Base-by-base conservation (phyloP, 2,329 filamentous ascomycete species). In the Fusarium tupiense region DNA sequence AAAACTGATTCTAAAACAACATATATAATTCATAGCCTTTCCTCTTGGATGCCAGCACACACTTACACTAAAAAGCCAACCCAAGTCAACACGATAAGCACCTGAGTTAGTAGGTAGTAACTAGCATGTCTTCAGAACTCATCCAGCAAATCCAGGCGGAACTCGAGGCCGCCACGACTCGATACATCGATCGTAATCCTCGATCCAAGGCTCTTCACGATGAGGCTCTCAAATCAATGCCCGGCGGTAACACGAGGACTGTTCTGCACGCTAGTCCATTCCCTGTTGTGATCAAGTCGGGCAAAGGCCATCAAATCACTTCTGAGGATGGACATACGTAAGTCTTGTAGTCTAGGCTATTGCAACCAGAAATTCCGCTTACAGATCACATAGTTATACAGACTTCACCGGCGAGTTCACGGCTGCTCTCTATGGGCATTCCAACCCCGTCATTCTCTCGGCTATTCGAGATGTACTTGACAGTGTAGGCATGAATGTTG, bases 361-460 rank as follows among this genome's bases (percentile, higher is more conserved):
- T 38, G 11, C n/a, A 29, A 26, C 26, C 29, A 9, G 16, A 3
- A 20, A 19, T 7, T 13, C 12, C 13, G 17, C 61, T 71, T 24
- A 73, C 22, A 49, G 11, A 14, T 11, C 16, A 12, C 19, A 5
- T 37, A 85, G 83, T 49, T 92, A 91, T 77, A 82, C 86, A 20
- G 91, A 93, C 75, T 84, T 93, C 13, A 83, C 91, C 3, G 87
- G 88, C 40, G 91, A 93, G 79, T 89, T 89, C 76, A 90, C 89
- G 1, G 91, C 91, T 3, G 90, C 89, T 5, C 84, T 93, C 19
- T 92, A 89, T 76, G 91, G 91, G 0, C 91, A 93, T 81, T 91
- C 88, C 3, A 85, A 92, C 61, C 86, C 88, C 0, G 74, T 83
- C 5, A 88, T 93, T 62, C 78, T 84, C 7, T 74, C 81, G 1